Evolutionary conservation across 345 rosid genomes (phyloP), one percentile per base, ranked within the genome.

Genomic region (Boechera divaricarpa): DNA sequence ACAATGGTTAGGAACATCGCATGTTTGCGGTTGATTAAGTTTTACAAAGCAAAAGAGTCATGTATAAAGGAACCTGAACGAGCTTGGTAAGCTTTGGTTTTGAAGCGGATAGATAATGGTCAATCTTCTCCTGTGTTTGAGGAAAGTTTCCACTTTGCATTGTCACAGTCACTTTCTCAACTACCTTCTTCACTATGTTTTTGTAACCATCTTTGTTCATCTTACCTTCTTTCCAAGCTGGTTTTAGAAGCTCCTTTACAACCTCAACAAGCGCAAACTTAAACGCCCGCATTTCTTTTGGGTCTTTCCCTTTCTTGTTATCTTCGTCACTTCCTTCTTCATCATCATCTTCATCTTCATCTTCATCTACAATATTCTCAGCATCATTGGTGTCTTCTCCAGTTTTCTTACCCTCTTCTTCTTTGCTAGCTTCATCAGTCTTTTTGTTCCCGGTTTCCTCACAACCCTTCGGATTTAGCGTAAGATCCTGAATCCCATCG

Each of bases 181-280:
- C 97, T 29, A 87, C 96, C 73, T 92, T 95, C 94, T 93, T 95
- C 72, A 92, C 99, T 63, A 91, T 87, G 83, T 84, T 88, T 82
- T 92, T 95, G 87, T 92, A 92, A 18, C 82, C 89, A 33, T 92
- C 98, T 86, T 92, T 92, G 80, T 80, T 84, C 74, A 95, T 72
- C 75, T 85, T 93, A 51, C 98, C 98, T 67, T 91, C 99, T 86
- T 86, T 95, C 98, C 98, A 92, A 16, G 87, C 60, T 45, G 99
- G 98, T 80, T 95, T 95, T 67, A 95, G 79, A 77, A 90, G 89
- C 84, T 92, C 97, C 86, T 95, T 92, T 10, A 89, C 93, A 71
- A 83, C 85, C 85, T 91, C 98, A 15, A 87, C 97, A 0, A 92
- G 88, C 3, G 97, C 86, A 88, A 92, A 95, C 80, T 95, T 95